Conservation (phyloP, 257 asterid species). For the Solanum chilense region DNA sequence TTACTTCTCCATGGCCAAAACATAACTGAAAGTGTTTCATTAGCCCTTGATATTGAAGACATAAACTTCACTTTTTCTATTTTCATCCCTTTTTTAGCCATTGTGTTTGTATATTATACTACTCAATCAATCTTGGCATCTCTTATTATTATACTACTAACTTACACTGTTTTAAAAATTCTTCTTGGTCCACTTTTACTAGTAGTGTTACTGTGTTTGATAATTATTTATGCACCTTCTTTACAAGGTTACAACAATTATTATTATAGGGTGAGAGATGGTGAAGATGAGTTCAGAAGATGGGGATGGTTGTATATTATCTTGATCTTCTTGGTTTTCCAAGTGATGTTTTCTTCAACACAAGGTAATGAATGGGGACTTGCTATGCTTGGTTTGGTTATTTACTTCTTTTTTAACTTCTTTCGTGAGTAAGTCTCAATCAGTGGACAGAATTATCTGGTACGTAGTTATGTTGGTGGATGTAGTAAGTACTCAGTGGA, state of each 20-base stretch:
- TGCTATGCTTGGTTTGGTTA: not conserved
- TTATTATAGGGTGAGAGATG: constrained; percentile 8
- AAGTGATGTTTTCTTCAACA: not conserved
- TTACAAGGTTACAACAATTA: constrained; percentile 5
- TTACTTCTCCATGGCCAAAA: constrained; percentile 44
- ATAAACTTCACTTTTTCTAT: constrained; percentile 32
- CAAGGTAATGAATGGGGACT: constrained; percentile 13
- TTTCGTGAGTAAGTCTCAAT: not conserved
- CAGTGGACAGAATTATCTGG: not conserved
- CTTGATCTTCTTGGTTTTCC: not conserved
- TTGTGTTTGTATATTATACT: constrained; percentile 24
- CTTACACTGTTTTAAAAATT: constrained; percentile 44
- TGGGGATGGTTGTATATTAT: constrained; percentile 8
- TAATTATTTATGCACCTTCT: constrained; percentile 24
- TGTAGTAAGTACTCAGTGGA: not conserved
- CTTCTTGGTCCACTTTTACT: constrained; percentile 53
- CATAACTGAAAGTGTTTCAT: constrained; percentile 18
- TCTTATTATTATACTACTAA: constrained; percentile 29
- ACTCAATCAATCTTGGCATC: constrained; percentile 38
- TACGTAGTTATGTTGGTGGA: not conserved
- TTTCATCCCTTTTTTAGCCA: constrained; percentile 29
- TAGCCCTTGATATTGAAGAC: constrained; percentile 29
- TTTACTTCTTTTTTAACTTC: constrained; percentile 3
- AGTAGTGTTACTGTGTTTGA: constrained; percentile 30
- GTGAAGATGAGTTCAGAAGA: not conserved